A percentile compares a stretch with the other conserved stretches of the same genome.
Conservation (phyloP, 805 yeast species). For the Deakozyma indianensis region DNA sequence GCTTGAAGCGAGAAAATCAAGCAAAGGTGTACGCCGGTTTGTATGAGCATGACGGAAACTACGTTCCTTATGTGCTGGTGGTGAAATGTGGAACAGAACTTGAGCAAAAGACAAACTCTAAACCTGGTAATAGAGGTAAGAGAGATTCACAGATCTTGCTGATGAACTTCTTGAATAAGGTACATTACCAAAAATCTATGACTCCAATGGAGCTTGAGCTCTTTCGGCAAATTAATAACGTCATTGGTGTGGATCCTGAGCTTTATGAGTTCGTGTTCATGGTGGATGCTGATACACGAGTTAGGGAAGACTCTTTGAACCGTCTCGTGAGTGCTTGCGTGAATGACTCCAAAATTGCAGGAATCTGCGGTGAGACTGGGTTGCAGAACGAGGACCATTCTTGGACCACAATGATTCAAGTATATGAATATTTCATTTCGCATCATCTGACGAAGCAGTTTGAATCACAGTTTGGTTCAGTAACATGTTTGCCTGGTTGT, state of each 20-base stretch:
- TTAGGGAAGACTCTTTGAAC: constrained; percentile 37
- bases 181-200: constrained; percentile 47
- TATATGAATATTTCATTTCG: constrained; percentile 48
- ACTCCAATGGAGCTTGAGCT: constrained; percentile 40
- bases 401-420: constrained; percentile 49
- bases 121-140: constrained; percentile 52
- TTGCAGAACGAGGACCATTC: constrained; percentile 38
- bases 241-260: constrained; percentile 49
- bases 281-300: constrained; percentile 53
- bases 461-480: constrained; percentile 47
- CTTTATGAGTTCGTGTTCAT: constrained; percentile 40
- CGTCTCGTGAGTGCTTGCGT: constrained; percentile 45
- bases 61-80: constrained; percentile 38
- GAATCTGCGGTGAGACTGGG: constrained; percentile 50
- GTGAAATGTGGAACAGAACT: constrained; percentile 44
- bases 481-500: constrained; percentile 57
- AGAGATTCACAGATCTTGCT: constrained; percentile 48
- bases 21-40: constrained; percentile 52
- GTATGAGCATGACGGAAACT: constrained; percentile 39
- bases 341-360: constrained; percentile 43
- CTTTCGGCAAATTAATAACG: constrained; percentile 38
- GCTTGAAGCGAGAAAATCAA: constrained; percentile 42
- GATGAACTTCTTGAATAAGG: constrained; percentile 44
- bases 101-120: constrained; percentile 23
- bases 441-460: constrained; percentile 52